Percentiles rank a stretch among this genome's conserved stretches.
phyloP scores from a whole-genome alignment of 306 rosid species.

The Trichosanthes cucumerina region DNA sequence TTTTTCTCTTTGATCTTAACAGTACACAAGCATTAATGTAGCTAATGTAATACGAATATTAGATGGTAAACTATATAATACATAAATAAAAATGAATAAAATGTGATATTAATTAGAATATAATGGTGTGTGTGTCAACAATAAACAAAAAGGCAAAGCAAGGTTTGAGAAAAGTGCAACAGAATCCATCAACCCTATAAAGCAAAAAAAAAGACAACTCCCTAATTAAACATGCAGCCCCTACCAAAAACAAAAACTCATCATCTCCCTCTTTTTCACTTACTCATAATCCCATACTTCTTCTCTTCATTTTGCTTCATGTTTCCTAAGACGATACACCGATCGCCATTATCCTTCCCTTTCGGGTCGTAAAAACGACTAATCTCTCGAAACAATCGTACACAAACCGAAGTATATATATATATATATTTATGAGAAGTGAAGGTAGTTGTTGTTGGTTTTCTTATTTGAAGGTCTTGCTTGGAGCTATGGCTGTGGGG shows the following conservation, averaged over 20 bases:
- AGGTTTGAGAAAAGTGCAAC: conserved; percentile 13
- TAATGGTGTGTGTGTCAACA: background rate
- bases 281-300: background rate
- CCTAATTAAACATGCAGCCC: background rate
- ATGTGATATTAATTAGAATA: background rate
- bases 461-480: conserved; percentile 1
- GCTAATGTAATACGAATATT: background rate
- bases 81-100: background rate
- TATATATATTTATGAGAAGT: background rate
- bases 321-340: background rate
- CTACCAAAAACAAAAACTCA: background rate
- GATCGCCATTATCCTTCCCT: background rate
- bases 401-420: background rate
- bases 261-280: background rate
- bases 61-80: background rate
- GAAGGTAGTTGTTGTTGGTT: background rate
- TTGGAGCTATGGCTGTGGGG: background rate
- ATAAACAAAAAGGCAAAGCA: background rate
- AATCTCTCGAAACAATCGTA: background rate
- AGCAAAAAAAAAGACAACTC: background rate
- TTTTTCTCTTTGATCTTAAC: background rate
- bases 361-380: background rate
- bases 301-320: background rate
- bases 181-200: conserved; percentile 11
- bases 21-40: background rate